Evolutionary conservation across 1,284 basidiomycete genomes (phyloP).

Genomic region (Boletus mariae): DNA sequence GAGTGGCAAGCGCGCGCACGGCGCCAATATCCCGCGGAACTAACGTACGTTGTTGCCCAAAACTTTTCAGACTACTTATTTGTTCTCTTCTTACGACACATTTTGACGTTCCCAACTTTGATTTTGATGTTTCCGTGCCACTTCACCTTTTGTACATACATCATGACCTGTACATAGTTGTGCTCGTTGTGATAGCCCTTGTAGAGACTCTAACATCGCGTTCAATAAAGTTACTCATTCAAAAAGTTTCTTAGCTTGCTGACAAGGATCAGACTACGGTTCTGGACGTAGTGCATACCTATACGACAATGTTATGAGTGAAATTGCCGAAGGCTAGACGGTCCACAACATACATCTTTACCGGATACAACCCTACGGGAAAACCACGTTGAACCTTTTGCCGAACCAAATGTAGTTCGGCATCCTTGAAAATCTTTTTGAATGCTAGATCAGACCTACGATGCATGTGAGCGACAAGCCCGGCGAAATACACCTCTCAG

Average conservation of each 20-base stretch:
- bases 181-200: no score
- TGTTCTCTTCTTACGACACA: no score
- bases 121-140: no score
- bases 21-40: no score
- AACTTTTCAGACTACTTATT: no score
- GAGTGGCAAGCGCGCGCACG: no score
- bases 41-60: no score
- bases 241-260: neutral
- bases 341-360: slow-evolving; percentile 71
- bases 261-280: slow-evolving; percentile 4
- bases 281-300: slow-evolving; percentile 54
- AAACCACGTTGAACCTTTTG: slow-evolving; percentile 78
- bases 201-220: no score
- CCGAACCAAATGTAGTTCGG: slow-evolving; percentile 64
- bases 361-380: slow-evolving; percentile 73
- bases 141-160: no score
- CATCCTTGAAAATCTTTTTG: slow-evolving; percentile 68
- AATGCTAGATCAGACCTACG: slow-evolving; percentile 81
- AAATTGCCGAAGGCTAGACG: slow-evolving; percentile 1
- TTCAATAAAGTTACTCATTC: neutral
- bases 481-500: neutral
- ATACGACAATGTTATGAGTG: slow-evolving; percentile 4
- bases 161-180: no score
- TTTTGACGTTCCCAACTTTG: no score
- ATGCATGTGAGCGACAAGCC: slow-evolving; percentile 7